Base-by-base conservation (phyloP, 2,329 filamentous ascomycete genomes). In the Cercospora janseana region DNA sequence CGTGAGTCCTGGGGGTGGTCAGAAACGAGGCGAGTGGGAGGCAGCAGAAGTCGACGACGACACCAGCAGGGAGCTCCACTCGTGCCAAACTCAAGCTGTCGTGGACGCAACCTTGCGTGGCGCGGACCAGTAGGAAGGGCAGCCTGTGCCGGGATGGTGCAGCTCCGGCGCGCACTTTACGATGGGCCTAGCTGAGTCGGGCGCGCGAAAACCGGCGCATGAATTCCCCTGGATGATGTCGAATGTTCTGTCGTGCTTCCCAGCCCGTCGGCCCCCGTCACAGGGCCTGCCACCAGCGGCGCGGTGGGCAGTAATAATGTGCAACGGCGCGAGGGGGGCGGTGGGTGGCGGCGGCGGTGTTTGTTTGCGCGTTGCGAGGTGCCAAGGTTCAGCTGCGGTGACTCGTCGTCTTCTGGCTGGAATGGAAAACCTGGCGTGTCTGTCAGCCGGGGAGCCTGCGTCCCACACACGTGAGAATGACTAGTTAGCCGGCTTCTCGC, bases 231-330 rank as follows among this genome's bases (percentile, higher is more conserved):
- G 47, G 49, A 47, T 21, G 34, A 28, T 38, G 49, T 43, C 35
- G 49, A 48, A 48, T 34, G 34, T 52, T 52, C 49, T 44, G 49
- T 34, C 34, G 49, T 48, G 49, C 49, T 52, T 48, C 44, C 49
- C 47, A 37, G 12, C 10, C 20, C 20, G 47, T 31, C 42, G 34
- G 16, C 28, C 10, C 12, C 12, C 3, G 29, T 6, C 10, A 13
- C 28, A 31, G 28, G 10, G n/a, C n/a, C n/a, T n/a, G n/a, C n/a
- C n/a, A n/a, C 15, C 32, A 15, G 13, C 13, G 15, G 32, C 32
- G 21, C 24, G 31, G 47, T 15, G 24, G 27, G 26, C 21, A 31
- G 43, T 46, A 28, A 31, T 23, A 28, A n/a, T 20, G 42, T 28
- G 32, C 38, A 47, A 47, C 44, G 34, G 12, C 35, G 46, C 15